Percentiles rank a stretch among this genome's conserved stretches.
Evolutionary conservation across 768 basidiomycete genomes (phyloP).

Genomic region (Lactifluus piperatus): DNA sequence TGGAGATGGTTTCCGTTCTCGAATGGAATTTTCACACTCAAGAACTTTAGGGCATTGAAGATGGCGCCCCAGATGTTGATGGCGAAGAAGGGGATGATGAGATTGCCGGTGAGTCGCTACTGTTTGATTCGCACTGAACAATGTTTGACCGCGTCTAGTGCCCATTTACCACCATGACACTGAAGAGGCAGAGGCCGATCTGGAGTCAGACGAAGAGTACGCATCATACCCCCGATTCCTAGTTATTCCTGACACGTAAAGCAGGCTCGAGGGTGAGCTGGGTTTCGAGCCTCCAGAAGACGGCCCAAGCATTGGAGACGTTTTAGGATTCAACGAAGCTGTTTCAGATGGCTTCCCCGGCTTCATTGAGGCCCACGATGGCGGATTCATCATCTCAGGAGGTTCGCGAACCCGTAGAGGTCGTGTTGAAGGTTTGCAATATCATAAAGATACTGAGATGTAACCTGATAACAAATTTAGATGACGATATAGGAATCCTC

Average conservation of each 20-base stretch:
- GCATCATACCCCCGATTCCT: slow-evolving; percentile 13
- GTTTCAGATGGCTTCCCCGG: slow-evolving; percentile 20
- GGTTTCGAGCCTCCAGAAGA: slow-evolving; percentile 26
- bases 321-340: slow-evolving; percentile 18
- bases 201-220: slow-evolving; percentile 59
- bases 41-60: slow-evolving; percentile 27
- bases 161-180: slow-evolving; percentile 41
- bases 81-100: slow-evolving; percentile 39
- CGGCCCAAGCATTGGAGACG: slow-evolving; percentile 17
- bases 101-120: slow-evolving; percentile 38
- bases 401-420: slow-evolving; percentile 15
- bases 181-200: slow-evolving; percentile 52
- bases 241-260: not conserved
- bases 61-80: slow-evolving; percentile 29
- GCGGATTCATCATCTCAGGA: slow-evolving; percentile 17
- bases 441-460: not conserved
- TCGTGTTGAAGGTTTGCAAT: slow-evolving; percentile 15
- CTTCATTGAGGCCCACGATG: slow-evolving; percentile 18
- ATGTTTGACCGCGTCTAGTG: not conserved
- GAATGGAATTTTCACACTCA: not conserved
- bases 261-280: slow-evolving; percentile 29
- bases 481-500: slow-evolving; percentile 54
- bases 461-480: slow-evolving; percentile 17
- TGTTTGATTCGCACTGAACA: not conserved
- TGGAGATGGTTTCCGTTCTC: not conserved